Conservation (phyloP, 176 grass and related monocot genomes). For the Eragrostis nindensis region DNA sequence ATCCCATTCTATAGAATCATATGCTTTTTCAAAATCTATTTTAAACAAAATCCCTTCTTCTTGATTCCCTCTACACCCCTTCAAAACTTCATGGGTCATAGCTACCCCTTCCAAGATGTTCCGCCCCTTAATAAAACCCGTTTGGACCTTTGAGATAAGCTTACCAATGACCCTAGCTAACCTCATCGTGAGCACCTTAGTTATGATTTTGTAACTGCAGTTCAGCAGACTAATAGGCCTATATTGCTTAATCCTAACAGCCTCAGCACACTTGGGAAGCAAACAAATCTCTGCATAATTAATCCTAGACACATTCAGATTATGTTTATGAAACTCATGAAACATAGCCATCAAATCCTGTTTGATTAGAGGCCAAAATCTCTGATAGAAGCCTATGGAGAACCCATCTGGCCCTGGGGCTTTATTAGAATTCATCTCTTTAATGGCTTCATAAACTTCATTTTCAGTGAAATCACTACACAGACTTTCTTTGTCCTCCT, state of each 20-base stretch:
- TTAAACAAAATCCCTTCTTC: no score
- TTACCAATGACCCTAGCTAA: no score
- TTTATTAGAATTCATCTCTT: neutral
- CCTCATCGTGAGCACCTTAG: neutral
- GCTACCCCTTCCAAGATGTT: no score
- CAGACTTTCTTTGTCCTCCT: neutral
- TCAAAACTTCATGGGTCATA: no score
- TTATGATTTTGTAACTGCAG: neutral
- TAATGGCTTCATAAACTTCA: neutral
- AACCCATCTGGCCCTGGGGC: neutral
- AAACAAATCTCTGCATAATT: neutral
- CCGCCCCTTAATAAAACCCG: no score
- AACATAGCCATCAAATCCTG: rapidly evolving
- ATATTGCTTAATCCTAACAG: neutral
- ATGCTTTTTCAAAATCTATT: no score
- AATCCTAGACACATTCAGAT: neutral
- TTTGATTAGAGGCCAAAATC: neutral
- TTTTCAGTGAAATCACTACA: neutral
- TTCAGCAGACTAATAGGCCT: neutral
- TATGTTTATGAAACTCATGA: neutral
- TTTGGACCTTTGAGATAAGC: no score
- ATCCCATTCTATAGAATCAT: no score
- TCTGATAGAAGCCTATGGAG: neutral
- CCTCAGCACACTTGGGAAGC: neutral
- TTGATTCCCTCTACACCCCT: no score